These are phyloP conservation scores for Triangularia setosa DNA, from an alignment of 2,329 filamentous ascomycete species.

Conservation along the genomic window DNA sequence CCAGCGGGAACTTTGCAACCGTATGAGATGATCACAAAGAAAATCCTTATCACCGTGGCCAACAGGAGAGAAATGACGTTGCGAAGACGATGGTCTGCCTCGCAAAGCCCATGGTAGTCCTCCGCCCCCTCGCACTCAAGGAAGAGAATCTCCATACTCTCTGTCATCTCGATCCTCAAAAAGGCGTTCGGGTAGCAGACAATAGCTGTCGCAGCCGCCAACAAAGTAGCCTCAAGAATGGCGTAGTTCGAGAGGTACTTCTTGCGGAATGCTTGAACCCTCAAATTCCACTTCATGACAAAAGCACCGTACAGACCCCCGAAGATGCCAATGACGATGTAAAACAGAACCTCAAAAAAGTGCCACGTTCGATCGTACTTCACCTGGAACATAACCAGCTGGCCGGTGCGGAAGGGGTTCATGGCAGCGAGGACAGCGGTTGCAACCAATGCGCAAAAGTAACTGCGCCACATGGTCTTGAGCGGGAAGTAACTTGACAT, in stretches of 20 bases:
- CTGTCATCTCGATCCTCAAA: slow-evolving; percentile 94
- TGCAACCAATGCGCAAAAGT: slow-evolving; percentile 94
- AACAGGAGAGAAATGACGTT: slow-evolving; percentile 75
- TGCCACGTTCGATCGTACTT: slow-evolving; percentile 95
- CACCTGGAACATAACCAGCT: slow-evolving; percentile 99
- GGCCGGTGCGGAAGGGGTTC: slow-evolving; percentile 96
- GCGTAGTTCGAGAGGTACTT: slow-evolving; percentile 83
- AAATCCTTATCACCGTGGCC: slow-evolving; percentile 75
- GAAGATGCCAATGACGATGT: slow-evolving; percentile 85
- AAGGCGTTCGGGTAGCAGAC: slow-evolving; percentile 98
- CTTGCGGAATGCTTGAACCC: slow-evolving; percentile 87
- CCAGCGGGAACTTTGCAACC: slow-evolving; percentile 97
- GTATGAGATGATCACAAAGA: slow-evolving; percentile 92
- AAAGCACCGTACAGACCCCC: slow-evolving; percentile 94
- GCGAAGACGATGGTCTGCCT: slow-evolving; percentile 66
- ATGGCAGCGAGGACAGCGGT: slow-evolving; percentile 90
- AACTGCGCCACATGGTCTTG: slow-evolving; percentile 96
- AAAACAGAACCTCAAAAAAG: slow-evolving; percentile 93
- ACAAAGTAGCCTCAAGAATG: slow-evolving; percentile 77
- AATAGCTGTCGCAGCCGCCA: slow-evolving; percentile 80
- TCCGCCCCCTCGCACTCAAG: slow-evolving; percentile 85
- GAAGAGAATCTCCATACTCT: slow-evolving; percentile 98
- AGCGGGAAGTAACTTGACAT: slow-evolving; percentile 96
- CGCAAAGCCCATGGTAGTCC: slow-evolving; percentile 87
- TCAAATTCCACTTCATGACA: slow-evolving; percentile 96